Evolutionary conservation across 2,329 filamentous ascomycete genomes (phyloP).

Genomic region (Metarhizium rileyi): DNA sequence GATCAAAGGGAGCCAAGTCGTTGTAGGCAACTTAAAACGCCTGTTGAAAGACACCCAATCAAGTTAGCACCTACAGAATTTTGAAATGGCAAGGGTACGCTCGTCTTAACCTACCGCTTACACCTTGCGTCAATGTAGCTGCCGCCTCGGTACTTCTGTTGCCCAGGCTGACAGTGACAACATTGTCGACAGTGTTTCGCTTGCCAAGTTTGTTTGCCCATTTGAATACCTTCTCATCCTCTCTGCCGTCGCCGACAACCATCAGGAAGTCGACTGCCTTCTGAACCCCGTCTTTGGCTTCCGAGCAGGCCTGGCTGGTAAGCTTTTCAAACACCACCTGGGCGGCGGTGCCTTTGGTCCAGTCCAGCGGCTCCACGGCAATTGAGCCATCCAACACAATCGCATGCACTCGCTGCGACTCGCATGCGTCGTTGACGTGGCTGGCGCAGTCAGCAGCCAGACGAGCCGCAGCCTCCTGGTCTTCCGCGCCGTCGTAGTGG

Average conservation of each 20-base stretch:
- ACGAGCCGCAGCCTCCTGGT: constrained; percentile 63
- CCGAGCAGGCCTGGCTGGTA: constrained; percentile 25
- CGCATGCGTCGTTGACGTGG: constrained; percentile 90
- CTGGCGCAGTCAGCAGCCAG: constrained; percentile 85
- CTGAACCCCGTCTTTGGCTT: constrained; percentile 17
- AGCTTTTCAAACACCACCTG: constrained; percentile 59
- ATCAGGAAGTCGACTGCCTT: constrained; percentile 72
- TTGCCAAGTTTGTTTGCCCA: constrained; percentile 77
- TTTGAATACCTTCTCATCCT: constrained; percentile 87
- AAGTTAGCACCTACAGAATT: constrained; percentile 2
- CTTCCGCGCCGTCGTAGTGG: constrained; percentile 76
- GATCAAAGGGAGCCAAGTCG: constrained; percentile 25
- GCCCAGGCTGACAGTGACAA: constrained; percentile 79
- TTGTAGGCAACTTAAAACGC: constrained; percentile 33
- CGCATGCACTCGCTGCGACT: constrained; percentile 73
- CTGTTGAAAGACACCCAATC: constrained; percentile 15
- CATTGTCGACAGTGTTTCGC: constrained; percentile 50
- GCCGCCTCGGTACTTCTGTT: constrained; percentile 81
- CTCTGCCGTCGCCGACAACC: constrained; percentile 81
- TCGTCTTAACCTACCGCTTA: constrained; percentile 58
- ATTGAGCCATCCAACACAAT: constrained; percentile 72
- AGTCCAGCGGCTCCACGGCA: constrained; percentile 75
- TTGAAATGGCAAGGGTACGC: not conserved
- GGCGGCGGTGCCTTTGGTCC: constrained; percentile 80
- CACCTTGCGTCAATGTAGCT: constrained; percentile 79